Conservation (phyloP, 2,329 filamentous ascomycete genomes). For the Ceratocystis ficicola region DNA sequence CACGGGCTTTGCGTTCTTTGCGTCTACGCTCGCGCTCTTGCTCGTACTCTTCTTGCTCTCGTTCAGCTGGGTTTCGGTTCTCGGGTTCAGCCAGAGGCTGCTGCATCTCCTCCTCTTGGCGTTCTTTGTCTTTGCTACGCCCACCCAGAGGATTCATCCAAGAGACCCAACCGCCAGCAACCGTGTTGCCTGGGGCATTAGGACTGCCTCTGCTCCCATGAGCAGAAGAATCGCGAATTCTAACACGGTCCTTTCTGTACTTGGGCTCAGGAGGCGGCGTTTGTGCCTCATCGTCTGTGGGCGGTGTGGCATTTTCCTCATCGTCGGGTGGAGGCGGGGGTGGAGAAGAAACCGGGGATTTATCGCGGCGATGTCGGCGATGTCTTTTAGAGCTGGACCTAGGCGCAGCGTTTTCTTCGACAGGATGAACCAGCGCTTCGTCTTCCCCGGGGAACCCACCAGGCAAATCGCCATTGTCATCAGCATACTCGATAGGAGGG, state of each 20-base stretch:
- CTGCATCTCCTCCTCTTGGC: conserved; percentile 38
- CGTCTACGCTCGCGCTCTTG: conserved; percentile 11
- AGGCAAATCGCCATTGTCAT: conserved; percentile 33
- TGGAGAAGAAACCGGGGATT: conserved; percentile 19
- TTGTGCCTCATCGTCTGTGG: conserved; percentile 37
- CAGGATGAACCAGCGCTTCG: conserved; percentile 22
- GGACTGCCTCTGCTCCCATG: conserved; percentile 13
- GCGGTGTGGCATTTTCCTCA: conserved; percentile 26
- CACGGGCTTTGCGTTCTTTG: conserved; percentile 17
- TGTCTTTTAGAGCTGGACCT: conserved; percentile 9
- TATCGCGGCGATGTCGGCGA: conserved; percentile 14
- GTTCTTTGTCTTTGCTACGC: conserved; percentile 29
- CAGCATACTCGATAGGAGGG: conserved; percentile 18
- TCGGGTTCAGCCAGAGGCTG: neutral
- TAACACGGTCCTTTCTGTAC: conserved; percentile 63
- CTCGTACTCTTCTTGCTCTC: conserved; percentile 42
- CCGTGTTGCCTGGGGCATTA: conserved; percentile 1
- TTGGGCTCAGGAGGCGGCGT: conserved; percentile 45
- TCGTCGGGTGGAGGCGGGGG: conserved; percentile 32
- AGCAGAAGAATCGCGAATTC: conserved; percentile 52
- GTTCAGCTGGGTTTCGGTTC: neutral
- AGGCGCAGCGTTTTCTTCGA: conserved; percentile 32
- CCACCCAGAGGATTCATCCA: conserved; percentile 28
- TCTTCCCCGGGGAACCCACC: conserved; percentile 47
- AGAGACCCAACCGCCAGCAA: conserved; percentile 64